phyloP scores from a whole-genome alignment of 2,329 filamentous ascomycete genomes.

The Colletotrichum simmondsii region DNA sequence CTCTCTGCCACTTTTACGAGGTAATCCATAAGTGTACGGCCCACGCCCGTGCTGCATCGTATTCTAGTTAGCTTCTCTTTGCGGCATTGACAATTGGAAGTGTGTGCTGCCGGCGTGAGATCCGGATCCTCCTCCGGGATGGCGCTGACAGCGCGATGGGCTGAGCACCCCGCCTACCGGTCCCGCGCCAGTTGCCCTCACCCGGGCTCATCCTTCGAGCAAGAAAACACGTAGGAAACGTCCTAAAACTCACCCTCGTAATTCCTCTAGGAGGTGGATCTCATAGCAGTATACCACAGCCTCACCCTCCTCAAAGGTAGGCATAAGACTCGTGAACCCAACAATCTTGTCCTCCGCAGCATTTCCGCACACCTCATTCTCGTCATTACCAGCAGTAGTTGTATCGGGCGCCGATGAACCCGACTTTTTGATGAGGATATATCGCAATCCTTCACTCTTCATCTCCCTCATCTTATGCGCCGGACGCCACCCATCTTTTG shows the following conservation, averaged over 20 bases:
- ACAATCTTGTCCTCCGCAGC: constrained; percentile 46
- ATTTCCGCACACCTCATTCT: constrained; percentile 35
- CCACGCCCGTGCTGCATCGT: constrained; percentile 68
- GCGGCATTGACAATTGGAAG: no score
- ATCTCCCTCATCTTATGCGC: constrained; percentile 74
- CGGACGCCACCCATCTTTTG: constrained; percentile 72
- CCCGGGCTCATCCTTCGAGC: not conserved
- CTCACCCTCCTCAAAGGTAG: constrained; percentile 73
- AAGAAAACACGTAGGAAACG: not conserved
- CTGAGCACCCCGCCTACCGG: not conserved
- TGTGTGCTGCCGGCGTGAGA: no score
- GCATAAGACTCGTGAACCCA: constrained; percentile 76
- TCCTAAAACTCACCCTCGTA: constrained; percentile 61
- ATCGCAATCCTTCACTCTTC: constrained; percentile 73
- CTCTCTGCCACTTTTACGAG: constrained; percentile 63
- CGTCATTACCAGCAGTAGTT: not conserved
- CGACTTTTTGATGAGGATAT: constrained; percentile 66
- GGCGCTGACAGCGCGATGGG: not conserved
- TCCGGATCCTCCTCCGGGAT: not conserved
- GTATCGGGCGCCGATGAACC: not conserved
- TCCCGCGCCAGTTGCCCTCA: not conserved
- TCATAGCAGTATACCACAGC: constrained; percentile 83
- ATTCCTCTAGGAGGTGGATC: constrained; percentile 70
- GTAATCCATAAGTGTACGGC: constrained; percentile 66
- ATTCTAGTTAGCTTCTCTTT: no score